Base-by-base conservation (phyloP, 2,329 filamentous ascomycete species). In the Thelonectria olida region DNA sequence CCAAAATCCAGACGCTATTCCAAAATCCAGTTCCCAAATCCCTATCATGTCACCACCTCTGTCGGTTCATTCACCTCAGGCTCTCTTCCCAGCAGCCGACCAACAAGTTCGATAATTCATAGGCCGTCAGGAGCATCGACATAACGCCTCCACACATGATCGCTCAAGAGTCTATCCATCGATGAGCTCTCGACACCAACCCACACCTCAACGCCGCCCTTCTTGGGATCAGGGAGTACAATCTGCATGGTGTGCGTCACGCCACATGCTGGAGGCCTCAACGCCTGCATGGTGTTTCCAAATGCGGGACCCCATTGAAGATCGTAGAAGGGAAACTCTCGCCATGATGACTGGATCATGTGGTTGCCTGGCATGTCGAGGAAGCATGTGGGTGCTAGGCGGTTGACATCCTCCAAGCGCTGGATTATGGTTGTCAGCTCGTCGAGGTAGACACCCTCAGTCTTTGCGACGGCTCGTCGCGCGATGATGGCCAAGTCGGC, bases 191-290 rank as follows among this genome's bases (percentile, higher is more conserved):
- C 59, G 7, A 54, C 59, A 36, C 59, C 59, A 12, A 62, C 44
- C 28, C 38, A 51, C 12, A 58, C 59, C 59, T 62, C 59, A 2
- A 44, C n/a, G 10, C 59, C 59, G 9, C 54, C 59, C 44, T 20
- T 54, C 44, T 62, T 57, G 22, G 58, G 54, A 38, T 62, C 59
- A 4, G 59, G 59, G 5, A 62, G 54, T 7, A 62, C 54, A 10
- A 62, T 28, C 54, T 62, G 59, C 59, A 62, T 62, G n/a, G 59
- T 58, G 44, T 62, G 59, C 23, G 59, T 62, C 10, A 62, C 41
- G 44, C 59, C 59, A n/a, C 56, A 57, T 5, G 54, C 31, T 2
- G 59, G 49, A 5, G 50, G 48, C 19, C 59, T 34, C 49, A 62
- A 7, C 5, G 59, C 54, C 22, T 54, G 12, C 36, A 62, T 62